phyloP scores from a whole-genome alignment of 192 early-diverging fungal species.

The Mortierella alpina region DNA sequence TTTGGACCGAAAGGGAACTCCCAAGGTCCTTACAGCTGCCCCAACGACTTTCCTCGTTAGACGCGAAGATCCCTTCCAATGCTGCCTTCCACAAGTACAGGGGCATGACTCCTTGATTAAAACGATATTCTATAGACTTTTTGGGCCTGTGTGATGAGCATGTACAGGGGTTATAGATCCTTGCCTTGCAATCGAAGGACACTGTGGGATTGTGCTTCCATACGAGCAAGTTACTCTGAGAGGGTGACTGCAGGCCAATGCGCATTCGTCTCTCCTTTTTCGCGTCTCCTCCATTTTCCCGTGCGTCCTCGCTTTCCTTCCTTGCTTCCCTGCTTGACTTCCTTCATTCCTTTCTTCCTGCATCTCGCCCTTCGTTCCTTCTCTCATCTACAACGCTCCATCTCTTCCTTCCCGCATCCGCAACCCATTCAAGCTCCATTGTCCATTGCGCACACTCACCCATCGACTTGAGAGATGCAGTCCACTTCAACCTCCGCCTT shows the following conservation, averaged over 20 bases:
- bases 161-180: too few relatives aligned
- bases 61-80: too few relatives aligned
- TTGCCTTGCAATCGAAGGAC: neutral
- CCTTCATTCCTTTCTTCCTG: neutral
- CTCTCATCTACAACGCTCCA: neutral
- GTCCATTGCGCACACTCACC: neutral
- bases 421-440: neutral
- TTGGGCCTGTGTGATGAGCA: too few relatives aligned
- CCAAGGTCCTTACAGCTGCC: too few relatives aligned
- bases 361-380: neutral
- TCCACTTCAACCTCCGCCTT: conserved; percentile 18
- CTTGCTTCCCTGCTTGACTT: neutral
- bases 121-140: too few relatives aligned
- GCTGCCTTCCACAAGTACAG: too few relatives aligned
- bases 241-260: neutral
- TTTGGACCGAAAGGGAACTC: too few relatives aligned
- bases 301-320: neutral
- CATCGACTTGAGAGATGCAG: conserved; percentile 3
- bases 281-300: neutral
- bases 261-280: neutral
- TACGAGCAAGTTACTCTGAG: neutral
- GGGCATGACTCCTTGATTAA: too few relatives aligned
- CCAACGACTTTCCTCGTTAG: too few relatives aligned
- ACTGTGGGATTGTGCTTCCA: neutral
- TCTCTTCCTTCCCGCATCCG: neutral